phyloP scores from a whole-genome alignment of 345 rosid genomes.

The Erucastrum elatum region DNA sequence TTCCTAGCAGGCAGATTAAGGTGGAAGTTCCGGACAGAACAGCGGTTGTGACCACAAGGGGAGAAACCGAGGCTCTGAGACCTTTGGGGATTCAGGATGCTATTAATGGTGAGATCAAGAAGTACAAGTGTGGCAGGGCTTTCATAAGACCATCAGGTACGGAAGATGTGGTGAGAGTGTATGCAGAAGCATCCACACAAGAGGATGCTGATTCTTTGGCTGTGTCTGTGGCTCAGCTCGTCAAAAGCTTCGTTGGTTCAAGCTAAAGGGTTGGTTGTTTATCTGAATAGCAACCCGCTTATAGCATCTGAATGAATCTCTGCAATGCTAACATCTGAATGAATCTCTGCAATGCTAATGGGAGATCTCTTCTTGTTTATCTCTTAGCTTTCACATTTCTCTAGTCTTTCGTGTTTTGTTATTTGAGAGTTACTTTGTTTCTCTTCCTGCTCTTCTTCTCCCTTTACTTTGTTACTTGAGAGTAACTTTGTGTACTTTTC shows the following conservation, averaged over 20 bases:
- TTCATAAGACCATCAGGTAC: slow-evolving; percentile 94
- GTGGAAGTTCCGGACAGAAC: slow-evolving; percentile 90
- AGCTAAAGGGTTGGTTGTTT: too few species aligned
- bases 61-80: slow-evolving; percentile 70
- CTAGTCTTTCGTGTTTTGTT: not conserved
- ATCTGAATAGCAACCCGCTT: too few species aligned
- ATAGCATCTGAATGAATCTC: too few species aligned
- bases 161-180: slow-evolving; percentile 88
- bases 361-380: not conserved
- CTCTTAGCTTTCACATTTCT: slow-evolving; percentile 3
- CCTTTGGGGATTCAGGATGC: slow-evolving; percentile 92
- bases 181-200: slow-evolving; percentile 90
- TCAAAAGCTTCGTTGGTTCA: slow-evolving; percentile 59
- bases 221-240: slow-evolving; percentile 63
- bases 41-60: slow-evolving; percentile 66
- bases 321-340: slow-evolving; percentile 12
- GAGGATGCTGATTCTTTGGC: slow-evolving; percentile 78
- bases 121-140: slow-evolving; percentile 59
- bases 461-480: not conserved
- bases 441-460: not conserved
- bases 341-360: slow-evolving; percentile 12
- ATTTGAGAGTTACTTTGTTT: slow-evolving; percentile 5
- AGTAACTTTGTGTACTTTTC: too few species aligned
- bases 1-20: slow-evolving; percentile 92
- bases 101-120: slow-evolving; percentile 70